Conservation (phyloP, 2,329 filamentous ascomycete species). For the Ophiosphaerella herpotricha region DNA sequence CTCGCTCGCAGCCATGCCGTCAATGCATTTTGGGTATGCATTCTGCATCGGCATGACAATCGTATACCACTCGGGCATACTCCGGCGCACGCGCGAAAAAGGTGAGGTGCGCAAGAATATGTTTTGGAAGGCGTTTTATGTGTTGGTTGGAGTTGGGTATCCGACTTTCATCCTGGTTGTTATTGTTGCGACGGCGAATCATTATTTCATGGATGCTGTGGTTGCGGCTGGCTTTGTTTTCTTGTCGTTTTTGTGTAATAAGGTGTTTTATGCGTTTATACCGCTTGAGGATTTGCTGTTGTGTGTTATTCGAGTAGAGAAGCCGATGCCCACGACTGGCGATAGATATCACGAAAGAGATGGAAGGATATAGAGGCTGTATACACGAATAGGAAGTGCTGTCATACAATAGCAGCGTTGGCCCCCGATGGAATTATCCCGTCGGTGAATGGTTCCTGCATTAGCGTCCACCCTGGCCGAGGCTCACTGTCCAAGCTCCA, state of each 20-base stretch:
- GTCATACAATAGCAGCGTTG: too few relatives aligned
- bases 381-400: neutral
- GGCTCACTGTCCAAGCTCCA: too few relatives aligned
- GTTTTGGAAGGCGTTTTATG: conserved; percentile 51
- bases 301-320: conserved; percentile 56
- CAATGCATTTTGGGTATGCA: conserved; percentile 61
- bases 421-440: too few relatives aligned
- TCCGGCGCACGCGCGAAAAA: conserved; percentile 50
- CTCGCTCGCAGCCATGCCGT: conserved; percentile 53
- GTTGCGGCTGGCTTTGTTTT: conserved; percentile 56
- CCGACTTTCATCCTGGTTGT: conserved; percentile 59
- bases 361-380: conserved; percentile 29
- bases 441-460: too few relatives aligned
- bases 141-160: conserved; percentile 57
- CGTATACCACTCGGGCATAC: conserved; percentile 57
- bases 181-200: conserved; percentile 67
- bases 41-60: conserved; percentile 59
- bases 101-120: conserved; percentile 49
- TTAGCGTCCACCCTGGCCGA: too few relatives aligned
- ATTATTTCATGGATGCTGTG: conserved; percentile 62
- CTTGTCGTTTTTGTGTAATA: conserved; percentile 55
- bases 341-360: conserved; percentile 49
- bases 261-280: conserved; percentile 56
- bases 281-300: conserved; percentile 58
- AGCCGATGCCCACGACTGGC: conserved; percentile 60